A percentile compares a stretch with the other conserved stretches of the same genome.
Conservation (phyloP, 106 monocot genomes). For the Dioscorea dumetorum region DNA sequence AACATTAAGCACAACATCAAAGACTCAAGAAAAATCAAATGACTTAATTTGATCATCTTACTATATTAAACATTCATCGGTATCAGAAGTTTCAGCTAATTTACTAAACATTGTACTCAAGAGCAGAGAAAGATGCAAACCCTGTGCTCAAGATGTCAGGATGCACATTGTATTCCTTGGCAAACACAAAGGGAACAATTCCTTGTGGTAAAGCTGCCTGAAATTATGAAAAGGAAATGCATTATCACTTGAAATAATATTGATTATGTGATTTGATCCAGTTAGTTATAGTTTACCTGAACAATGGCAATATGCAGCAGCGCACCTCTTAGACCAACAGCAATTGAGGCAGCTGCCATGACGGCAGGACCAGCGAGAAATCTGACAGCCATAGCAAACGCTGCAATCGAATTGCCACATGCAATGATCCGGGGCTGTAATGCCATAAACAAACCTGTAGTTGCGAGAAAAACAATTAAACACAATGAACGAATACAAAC, state of each 20-base stretch:
- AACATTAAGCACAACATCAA: neutral
- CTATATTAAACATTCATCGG: too few species aligned
- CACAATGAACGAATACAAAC: neutral
- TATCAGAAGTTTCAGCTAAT: too few species aligned
- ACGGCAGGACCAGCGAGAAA: slow-evolving; percentile 24
- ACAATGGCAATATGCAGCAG: slow-evolving; percentile 18
- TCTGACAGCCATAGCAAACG: slow-evolving; percentile 22
- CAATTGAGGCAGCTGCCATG: slow-evolving; percentile 21
- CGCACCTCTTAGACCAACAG: slow-evolving; percentile 11
- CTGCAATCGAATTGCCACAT: slow-evolving; percentile 21
- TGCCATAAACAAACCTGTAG: slow-evolving; percentile 26
- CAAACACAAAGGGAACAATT: slow-evolving; percentile 28
- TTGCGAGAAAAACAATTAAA: neutral
- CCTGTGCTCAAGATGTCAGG: slow-evolving; percentile 27
- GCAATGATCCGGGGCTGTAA: slow-evolving; percentile 26
- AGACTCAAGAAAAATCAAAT: neutral
- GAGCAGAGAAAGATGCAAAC: neutral
- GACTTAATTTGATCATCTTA: too few species aligned
- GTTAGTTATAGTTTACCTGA: neutral
- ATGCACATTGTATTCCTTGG: slow-evolving; percentile 30
- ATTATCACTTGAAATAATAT: too few species aligned
- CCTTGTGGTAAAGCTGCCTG: slow-evolving; percentile 29
- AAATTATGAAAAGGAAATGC: slow-evolving; percentile 2
- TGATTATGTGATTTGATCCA: too few species aligned
- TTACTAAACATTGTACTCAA: too few species aligned